Base-by-base conservation (phyloP, 352 stramenopile species). In the Pythium monospermum region DNA sequence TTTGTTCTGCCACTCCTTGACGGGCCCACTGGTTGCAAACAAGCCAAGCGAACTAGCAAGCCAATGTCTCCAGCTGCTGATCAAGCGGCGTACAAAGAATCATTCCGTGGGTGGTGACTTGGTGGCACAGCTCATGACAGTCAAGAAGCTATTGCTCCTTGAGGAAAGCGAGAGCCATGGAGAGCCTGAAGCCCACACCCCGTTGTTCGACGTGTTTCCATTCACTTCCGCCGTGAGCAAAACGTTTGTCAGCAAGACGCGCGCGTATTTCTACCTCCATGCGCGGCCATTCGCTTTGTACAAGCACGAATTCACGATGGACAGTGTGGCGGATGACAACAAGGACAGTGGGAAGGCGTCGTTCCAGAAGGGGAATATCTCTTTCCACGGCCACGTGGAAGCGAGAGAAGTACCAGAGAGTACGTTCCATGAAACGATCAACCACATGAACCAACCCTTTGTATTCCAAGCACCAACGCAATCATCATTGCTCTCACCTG, bases 321-420 rank as follows among this genome's bases (percentile, higher is more conserved):
- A 48, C 16, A 71, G 56, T 39, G 15, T 70, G 19, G 40, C 55
- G n/a, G 49, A 37, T 3, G 42, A 69, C 15, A 3, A 11, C 0
- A 7, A 30, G 3, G 50, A 40, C 18, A n/a, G n/a, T n/a, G n/a
- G n/a, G n/a, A n/a, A n/a, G n/a, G n/a, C n/a, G n/a, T n/a, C n/a
- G n/a, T 69, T 83, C 37, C 49, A 62, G 25, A 83, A 83, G 23
- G 75, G 75, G 0, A 86, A 86, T 36, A 79, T 86, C 28, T 38
- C 39, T 0, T 65, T 65, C 43, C 46, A 48, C 15, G 57, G 57
- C 8, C 19, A 39, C 2, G 46, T 45, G 1, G 43, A 55, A 48
- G 25, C 25, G 11, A 30, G 54, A 1, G 10, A 12, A 11, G 26
- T 43, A 0, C 47, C 47, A 22, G 23, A 7, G 11, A 15, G 16